These are phyloP conservation scores for Rosellinia necatrix DNA, from an alignment of 2,329 filamentous ascomycete genomes.

Conservation along the genomic window DNA sequence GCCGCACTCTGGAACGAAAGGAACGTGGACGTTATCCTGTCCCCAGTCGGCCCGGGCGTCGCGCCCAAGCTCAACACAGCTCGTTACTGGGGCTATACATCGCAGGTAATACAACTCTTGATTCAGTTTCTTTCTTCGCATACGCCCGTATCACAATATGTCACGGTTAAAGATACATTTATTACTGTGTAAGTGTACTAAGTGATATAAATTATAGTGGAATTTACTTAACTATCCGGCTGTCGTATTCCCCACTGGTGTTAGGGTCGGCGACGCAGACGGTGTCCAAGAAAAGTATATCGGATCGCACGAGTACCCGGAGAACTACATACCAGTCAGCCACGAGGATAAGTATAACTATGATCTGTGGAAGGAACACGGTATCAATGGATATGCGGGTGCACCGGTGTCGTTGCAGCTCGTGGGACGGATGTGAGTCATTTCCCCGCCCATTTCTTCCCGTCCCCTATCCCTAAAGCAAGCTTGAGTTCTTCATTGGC, in stretches of 20 bases:
- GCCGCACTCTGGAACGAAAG: constrained; percentile 46
- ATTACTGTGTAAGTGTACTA: background rate
- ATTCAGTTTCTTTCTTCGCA: background rate
- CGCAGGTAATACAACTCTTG: constrained; percentile 45
- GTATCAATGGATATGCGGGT: constrained; percentile 44
- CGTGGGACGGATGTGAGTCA: constrained; percentile 39
- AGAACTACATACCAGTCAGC: constrained; percentile 29
- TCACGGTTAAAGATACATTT: too few relatives aligned
- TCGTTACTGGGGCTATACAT: constrained; percentile 67
- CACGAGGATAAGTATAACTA: constrained; percentile 32
- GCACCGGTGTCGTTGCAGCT: constrained; percentile 49
- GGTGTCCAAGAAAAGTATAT: constrained; percentile 5
- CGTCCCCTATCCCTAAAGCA: background rate
- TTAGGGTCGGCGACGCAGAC: constrained; percentile 11
- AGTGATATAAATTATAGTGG: constrained; percentile 47
- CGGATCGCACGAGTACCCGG: constrained; percentile 26
- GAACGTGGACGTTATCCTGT: constrained; percentile 65
- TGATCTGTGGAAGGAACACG: constrained; percentile 43
- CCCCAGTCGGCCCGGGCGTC: constrained; percentile 56
- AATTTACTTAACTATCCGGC: constrained; percentile 71
- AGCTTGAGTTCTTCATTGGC: background rate
- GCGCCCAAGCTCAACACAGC: constrained; percentile 53
- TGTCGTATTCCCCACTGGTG: constrained; percentile 60
- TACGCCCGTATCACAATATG: too few relatives aligned
- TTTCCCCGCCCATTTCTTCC: background rate